phyloP scores from a whole-genome alignment of 345 rosid genomes.

The Psidium guajava region DNA sequence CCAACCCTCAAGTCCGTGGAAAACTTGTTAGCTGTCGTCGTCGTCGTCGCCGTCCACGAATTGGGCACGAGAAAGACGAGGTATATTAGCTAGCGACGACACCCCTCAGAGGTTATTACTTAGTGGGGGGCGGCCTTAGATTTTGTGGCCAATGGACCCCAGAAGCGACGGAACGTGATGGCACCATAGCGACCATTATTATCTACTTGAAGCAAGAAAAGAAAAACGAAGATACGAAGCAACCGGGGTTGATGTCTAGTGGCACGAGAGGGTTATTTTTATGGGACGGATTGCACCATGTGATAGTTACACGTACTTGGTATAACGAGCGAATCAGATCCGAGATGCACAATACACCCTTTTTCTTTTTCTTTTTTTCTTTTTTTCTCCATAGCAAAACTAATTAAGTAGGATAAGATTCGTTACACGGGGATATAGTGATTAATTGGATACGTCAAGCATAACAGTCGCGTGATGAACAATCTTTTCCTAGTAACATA shows the following conservation, averaged over 20 bases:
- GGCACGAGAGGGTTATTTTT: background rate
- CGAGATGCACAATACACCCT: rapidly evolving
- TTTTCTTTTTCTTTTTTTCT: too few relatives aligned
- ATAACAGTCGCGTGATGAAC: background rate
- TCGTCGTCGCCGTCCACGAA: background rate
- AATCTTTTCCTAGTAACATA: background rate
- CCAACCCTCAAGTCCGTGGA: background rate
- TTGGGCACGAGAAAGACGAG: background rate
- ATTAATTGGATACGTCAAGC: background rate
- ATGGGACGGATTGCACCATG: rapidly evolving
- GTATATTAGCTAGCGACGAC: background rate
- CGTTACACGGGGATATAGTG: rapidly evolving
- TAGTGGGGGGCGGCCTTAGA: background rate
- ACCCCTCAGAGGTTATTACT: background rate
- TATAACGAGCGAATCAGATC: background rate
- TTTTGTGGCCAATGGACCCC: background rate
- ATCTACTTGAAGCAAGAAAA: background rate
- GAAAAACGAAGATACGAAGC: background rate
- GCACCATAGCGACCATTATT: background rate
- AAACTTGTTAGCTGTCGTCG: background rate
- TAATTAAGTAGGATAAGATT: background rate
- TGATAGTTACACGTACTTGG: rapidly evolving
- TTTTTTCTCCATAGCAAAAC: too few relatives aligned
- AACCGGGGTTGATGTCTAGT: background rate
- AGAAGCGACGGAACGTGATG: background rate